Conservation (phyloP, 768 basidiomycete genomes). For the Podaxis pistillaris region DNA sequence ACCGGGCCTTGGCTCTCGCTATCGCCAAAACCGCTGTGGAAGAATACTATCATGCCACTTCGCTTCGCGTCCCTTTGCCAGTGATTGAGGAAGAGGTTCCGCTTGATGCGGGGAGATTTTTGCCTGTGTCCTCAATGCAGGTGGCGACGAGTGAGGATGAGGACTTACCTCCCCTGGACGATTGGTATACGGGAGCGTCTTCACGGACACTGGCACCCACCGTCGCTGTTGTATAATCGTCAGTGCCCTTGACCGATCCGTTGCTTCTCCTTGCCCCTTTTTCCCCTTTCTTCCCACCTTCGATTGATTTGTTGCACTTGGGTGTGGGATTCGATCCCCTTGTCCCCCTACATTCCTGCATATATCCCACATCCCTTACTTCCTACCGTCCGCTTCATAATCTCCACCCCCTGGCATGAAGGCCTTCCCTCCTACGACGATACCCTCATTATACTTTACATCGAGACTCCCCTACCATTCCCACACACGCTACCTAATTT, state of each 20-base stretch:
- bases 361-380: neutral
- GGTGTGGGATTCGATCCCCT: no score
- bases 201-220: constrained; percentile 14
- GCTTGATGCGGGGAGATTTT: constrained; percentile 5
- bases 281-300: neutral
- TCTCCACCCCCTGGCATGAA: neutral
- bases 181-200: constrained; percentile 35
- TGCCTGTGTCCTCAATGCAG: neutral
- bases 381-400: neutral
- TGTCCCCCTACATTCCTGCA: neutral
- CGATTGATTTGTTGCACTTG: neutral
- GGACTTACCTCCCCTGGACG: constrained; percentile 39
- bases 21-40: constrained; percentile 14
- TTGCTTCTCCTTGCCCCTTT: neutral
- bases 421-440: neutral
- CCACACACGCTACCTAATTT: neutral
- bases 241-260: neutral
- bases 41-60: constrained; percentile 7
- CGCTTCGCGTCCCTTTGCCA: constrained; percentile 10
- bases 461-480: neutral
- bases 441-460: neutral
- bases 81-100: constrained; percentile 15
- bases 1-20: constrained; percentile 14
- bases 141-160: constrained; percentile 25
- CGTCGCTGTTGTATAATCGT: constrained; percentile 2